These are phyloP conservation scores for Solanum chiquidenum DNA, from an alignment of 257 asterid species.

Conservation along the genomic window DNA sequence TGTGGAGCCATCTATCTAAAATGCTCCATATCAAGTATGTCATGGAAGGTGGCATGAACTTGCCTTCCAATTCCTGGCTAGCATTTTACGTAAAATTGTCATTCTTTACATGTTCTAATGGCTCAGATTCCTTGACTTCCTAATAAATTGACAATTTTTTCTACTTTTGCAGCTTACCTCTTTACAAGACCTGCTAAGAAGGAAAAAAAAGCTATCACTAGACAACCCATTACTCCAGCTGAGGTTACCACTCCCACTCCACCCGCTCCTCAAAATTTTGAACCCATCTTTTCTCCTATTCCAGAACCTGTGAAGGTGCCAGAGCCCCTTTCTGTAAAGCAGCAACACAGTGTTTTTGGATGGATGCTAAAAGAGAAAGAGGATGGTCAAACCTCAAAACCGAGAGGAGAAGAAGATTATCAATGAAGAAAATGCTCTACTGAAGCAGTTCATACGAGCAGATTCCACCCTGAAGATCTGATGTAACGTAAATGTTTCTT, in stretches of 20 bases:
- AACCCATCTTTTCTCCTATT: constrained; percentile 9
- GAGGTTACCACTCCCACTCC: constrained; percentile 14
- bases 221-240: constrained; percentile 27
- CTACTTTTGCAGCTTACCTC: constrained; percentile 41
- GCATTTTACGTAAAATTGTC: neutral
- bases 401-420: constrained; percentile 39
- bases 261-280: constrained; percentile 17
- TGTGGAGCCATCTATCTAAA: neutral
- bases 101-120: neutral
- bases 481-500: neutral
- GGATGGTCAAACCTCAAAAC: constrained; percentile 43
- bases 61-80: neutral
- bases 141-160: neutral
- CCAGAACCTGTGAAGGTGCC: constrained; percentile 30
- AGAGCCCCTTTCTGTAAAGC: constrained; percentile 36
- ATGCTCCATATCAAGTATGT: neutral
- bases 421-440: constrained; percentile 52
- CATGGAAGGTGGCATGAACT: neutral
- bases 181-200: constrained; percentile 41
- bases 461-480: constrained; percentile 34
- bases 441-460: constrained; percentile 43
- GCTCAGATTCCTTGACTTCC: neutral
- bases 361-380: constrained; percentile 71
- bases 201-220: constrained; percentile 17
- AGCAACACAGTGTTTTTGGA: constrained; percentile 52